Percentiles rank a stretch among this genome's conserved stretches.
phyloP scores from a whole-genome alignment of 1,139 yeast species.

The Diutina scorzettiae region DNA sequence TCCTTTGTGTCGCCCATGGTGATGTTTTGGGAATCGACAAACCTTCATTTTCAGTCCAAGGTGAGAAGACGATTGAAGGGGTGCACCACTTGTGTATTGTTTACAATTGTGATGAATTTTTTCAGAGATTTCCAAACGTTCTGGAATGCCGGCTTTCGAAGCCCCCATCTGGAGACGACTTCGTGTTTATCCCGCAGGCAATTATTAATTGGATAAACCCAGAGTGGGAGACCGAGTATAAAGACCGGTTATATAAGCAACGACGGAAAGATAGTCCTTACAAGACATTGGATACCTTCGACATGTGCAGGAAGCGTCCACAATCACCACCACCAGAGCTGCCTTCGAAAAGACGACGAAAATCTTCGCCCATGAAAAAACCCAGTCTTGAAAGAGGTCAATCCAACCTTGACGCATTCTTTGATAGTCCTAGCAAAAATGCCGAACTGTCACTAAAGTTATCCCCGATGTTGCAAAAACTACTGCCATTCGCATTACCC shows the following conservation, averaged over 20 bases:
- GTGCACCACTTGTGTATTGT: constrained; percentile 1
- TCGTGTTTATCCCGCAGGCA: not conserved
- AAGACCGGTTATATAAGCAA: not conserved
- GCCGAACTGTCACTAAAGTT: too few species aligned
- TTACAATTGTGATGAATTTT: not conserved
- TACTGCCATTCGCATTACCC: too few species aligned
- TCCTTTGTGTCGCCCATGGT: not conserved
- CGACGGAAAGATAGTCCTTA: not conserved
- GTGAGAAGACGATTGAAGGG: not conserved
- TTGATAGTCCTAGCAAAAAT: not conserved
- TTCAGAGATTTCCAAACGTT: not conserved
- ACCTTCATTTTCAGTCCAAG: not conserved
- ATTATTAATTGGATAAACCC: not conserved
- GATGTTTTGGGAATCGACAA: not conserved
- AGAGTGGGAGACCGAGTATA: not conserved
- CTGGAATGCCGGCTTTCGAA: not conserved
- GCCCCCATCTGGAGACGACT: not conserved
- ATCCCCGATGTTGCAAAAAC: too few species aligned
- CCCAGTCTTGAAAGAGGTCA: not conserved
- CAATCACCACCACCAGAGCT: not conserved
- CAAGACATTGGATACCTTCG: not conserved
- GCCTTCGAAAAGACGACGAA: not conserved
- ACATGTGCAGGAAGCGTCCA: not conserved
- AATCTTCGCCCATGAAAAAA: not conserved
- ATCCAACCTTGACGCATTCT: not conserved